phyloP scores from a whole-genome alignment of 192 early-diverging fungal genomes.

The Linnemannia zychae region DNA sequence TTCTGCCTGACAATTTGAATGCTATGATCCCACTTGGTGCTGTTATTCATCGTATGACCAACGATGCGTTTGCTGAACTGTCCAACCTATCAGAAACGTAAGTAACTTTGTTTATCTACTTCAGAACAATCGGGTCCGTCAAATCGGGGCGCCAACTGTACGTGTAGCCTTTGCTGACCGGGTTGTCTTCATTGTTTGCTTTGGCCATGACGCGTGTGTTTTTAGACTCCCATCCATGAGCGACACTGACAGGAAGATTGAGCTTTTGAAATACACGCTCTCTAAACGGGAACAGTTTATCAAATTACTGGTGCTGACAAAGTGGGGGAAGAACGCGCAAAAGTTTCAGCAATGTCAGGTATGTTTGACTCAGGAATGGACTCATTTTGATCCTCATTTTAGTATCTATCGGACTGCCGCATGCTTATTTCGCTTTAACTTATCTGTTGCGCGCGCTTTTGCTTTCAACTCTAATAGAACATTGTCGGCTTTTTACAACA shows the following conservation, averaged over 20 bases:
- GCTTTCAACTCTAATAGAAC: slow-evolving; percentile 40
- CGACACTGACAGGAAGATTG: slow-evolving; percentile 68
- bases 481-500: slow-evolving; percentile 72
- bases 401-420: not conserved
- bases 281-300: slow-evolving; percentile 74
- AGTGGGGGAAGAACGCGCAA: slow-evolving; percentile 79
- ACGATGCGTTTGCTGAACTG: slow-evolving; percentile 76
- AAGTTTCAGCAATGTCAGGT: slow-evolving; percentile 82
- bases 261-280: slow-evolving; percentile 74
- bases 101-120: slow-evolving; percentile 14
- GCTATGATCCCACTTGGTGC: slow-evolving; percentile 73
- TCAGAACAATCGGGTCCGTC: not conserved
- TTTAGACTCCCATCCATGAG: slow-evolving; percentile 69
- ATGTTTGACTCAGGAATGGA: not conserved
- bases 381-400: not conserved
- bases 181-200: not conserved
- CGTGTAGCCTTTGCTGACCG: not conserved
- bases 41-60: slow-evolving; percentile 72
- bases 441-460: not conserved
- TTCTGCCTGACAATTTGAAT: slow-evolving; percentile 70
- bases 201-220: not conserved
- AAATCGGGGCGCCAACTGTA: not conserved
- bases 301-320: slow-evolving; percentile 80
- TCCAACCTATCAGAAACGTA: slow-evolving; percentile 75
- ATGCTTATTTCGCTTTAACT: slow-evolving; percentile 28